A percentile compares a stretch with the other conserved stretches of the same genome.
Evolutionary conservation across 2,329 filamentous ascomycete species (phyloP).

Genomic region (Canariomyces notabilis): DNA sequence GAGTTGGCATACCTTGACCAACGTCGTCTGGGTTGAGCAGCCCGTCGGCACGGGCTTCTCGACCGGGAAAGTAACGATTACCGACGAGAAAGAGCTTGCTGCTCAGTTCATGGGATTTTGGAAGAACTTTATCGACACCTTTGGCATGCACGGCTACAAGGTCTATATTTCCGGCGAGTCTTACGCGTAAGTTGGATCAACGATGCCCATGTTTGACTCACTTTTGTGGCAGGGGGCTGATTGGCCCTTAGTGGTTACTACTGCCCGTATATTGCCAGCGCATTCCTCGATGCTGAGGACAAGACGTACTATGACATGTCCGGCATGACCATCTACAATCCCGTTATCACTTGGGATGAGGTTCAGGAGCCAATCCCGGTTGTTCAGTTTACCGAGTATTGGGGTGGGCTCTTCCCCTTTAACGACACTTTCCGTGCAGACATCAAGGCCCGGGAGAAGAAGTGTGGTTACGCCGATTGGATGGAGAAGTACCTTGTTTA

Average conservation of each 20-base stretch:
- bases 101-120: slow-evolving; percentile 73
- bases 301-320: slow-evolving; percentile 62
- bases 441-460: slow-evolving; percentile 46
- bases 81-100: slow-evolving; percentile 62
- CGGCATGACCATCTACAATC: slow-evolving; percentile 69
- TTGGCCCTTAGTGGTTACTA: slow-evolving; percentile 45
- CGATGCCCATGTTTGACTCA: not conserved
- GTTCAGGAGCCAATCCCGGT: slow-evolving; percentile 44
- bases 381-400: slow-evolving; percentile 57
- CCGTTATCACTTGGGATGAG: slow-evolving; percentile 50
- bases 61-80: slow-evolving; percentile 58
- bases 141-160: slow-evolving; percentile 61
- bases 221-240: not conserved
- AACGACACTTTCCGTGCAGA: slow-evolving; percentile 53
- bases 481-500: slow-evolving; percentile 59
- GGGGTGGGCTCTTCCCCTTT: slow-evolving; percentile 55
- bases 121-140: slow-evolving; percentile 70
- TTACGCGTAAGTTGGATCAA: slow-evolving; percentile 52
- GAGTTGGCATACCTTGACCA: slow-evolving; percentile 71
- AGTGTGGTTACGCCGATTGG: slow-evolving; percentile 60
- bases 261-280: slow-evolving; percentile 67
- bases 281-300: slow-evolving; percentile 65
- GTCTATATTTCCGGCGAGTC: slow-evolving; percentile 71
- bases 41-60: slow-evolving; percentile 65
- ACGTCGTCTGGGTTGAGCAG: slow-evolving; percentile 72